A percentile compares a stretch with the other conserved stretches of the same genome.
Evolutionary conservation across 2,329 filamentous ascomycete species (phyloP).

Genomic region (Chrysoporthe austroafricana): DNA sequence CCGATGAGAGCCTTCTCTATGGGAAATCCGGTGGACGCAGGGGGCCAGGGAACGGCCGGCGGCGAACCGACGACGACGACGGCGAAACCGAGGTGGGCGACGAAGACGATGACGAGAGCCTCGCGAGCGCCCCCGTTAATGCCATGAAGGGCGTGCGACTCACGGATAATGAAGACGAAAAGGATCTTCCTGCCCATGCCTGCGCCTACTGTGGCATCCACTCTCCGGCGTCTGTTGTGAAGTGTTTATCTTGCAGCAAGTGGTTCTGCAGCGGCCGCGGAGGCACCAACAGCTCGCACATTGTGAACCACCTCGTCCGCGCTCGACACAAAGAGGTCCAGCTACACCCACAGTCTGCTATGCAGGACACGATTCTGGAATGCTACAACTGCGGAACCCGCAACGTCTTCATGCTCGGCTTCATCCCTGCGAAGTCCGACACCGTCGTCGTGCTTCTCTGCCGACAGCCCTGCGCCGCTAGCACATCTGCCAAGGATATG

Average conservation of each 20-base stretch:
- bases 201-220: conserved; percentile 99
- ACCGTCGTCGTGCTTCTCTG: conserved; percentile 96
- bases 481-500: conserved; percentile 97
- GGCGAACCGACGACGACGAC: conserved; percentile 82
- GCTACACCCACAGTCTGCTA: conserved; percentile 87
- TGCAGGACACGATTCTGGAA: conserved; percentile 95
- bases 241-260: conserved; percentile 93
- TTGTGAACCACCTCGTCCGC: conserved; percentile 96
- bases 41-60: conserved; percentile 48
- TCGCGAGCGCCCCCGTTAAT: conserved; percentile 81
- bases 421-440: conserved; percentile 98
- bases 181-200: conserved; percentile 89
- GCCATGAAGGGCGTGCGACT: conserved; percentile 69
- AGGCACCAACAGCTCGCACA: conserved; percentile 95
- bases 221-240: conserved; percentile 92
- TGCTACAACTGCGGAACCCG: conserved; percentile 99
- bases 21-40: conserved; percentile 65
- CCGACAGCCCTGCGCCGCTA: conserved; percentile 92
- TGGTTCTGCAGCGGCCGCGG: conserved; percentile 99
- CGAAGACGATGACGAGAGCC: conserved; percentile 70
- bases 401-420: conserved; percentile 95
- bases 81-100: conserved; percentile 83
- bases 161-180: conserved; percentile 69
- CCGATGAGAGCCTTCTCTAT: conserved; percentile 82
- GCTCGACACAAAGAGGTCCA: conserved; percentile 99